phyloP scores from a whole-genome alignment of 2,329 filamentous ascomycete species.

The Penicillium sp. region DNA sequence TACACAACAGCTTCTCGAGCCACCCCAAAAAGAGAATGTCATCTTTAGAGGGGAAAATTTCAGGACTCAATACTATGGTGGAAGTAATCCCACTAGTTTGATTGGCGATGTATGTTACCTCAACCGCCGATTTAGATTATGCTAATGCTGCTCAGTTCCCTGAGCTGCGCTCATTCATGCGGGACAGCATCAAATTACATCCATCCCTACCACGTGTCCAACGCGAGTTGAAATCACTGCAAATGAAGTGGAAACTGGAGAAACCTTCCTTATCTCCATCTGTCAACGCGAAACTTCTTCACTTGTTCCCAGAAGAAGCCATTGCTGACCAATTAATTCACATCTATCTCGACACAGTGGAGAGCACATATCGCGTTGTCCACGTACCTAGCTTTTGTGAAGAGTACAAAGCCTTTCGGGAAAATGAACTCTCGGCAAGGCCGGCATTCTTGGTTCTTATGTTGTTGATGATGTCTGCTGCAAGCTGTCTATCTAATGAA shows the following conservation, averaged over 20 bases:
- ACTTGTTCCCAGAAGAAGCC: constrained; percentile 20
- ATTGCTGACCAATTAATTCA: constrained; percentile 19
- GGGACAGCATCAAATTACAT: constrained; percentile 20
- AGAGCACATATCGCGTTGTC: constrained; percentile 22
- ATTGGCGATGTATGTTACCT: constrained; percentile 19
- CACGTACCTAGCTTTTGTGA: constrained; percentile 23
- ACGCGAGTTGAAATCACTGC: constrained; percentile 19
- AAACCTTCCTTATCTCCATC: constrained; percentile 5
- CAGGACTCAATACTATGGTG: constrained; percentile 23
- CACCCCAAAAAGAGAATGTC: not conserved
- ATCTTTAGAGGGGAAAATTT: constrained; percentile 25
- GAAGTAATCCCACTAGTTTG: constrained; percentile 20
- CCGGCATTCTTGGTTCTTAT: constrained; percentile 19
- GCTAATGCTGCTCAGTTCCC: constrained; percentile 12
- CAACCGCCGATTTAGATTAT: not conserved
- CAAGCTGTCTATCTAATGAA: constrained; percentile 11
- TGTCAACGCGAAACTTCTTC: constrained; percentile 12
- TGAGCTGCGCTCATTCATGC: constrained; percentile 23
- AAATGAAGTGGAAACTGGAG: constrained; percentile 19
- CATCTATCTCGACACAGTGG: constrained; percentile 24
- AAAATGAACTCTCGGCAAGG: constrained; percentile 9
- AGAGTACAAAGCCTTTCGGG: constrained; percentile 21
- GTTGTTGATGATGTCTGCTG: constrained; percentile 21
- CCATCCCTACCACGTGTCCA: constrained; percentile 19
- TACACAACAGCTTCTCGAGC: not conserved